These are phyloP conservation scores for Wickerhamiella hasegawae DNA, from an alignment of 805 yeast genomes.

Conservation along the genomic window DNA sequence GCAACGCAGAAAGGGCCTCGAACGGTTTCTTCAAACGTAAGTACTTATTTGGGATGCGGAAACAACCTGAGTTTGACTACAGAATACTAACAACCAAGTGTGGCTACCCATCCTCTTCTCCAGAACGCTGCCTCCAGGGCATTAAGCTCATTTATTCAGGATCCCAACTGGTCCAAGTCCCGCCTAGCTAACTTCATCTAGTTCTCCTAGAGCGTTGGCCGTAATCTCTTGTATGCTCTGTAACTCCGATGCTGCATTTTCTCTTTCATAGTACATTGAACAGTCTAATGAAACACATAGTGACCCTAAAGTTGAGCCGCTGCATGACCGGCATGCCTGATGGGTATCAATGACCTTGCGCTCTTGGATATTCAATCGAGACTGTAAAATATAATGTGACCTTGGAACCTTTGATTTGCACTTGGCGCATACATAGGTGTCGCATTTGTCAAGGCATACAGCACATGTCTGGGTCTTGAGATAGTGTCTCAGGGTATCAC, in stretches of 20 bases:
- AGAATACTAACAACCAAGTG: slow-evolving; percentile 25
- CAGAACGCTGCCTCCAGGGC: slow-evolving; percentile 68
- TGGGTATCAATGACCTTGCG: slow-evolving; percentile 1
- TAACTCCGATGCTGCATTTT: slow-evolving; percentile 3
- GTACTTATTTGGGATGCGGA: no score
- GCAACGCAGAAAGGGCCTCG: slow-evolving; percentile 67
- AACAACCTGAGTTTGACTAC: no score
- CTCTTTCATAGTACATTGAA: slow-evolving; percentile 11
- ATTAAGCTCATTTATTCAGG: slow-evolving; percentile 72
- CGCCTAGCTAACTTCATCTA: neutral
- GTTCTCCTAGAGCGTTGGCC: neutral
- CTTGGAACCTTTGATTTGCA: slow-evolving; percentile 7
- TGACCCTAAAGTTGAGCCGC: slow-evolving; percentile 2
- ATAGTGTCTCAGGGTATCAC: slow-evolving; percentile 2
- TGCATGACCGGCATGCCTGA: slow-evolving; percentile 10
- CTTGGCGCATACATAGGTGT: slow-evolving; percentile 1
- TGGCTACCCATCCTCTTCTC: slow-evolving; percentile 84
- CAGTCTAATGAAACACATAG: slow-evolving; percentile 14
- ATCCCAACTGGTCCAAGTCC: slow-evolving; percentile 55
- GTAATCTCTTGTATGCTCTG: neutral
- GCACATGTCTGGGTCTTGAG: slow-evolving; percentile 8
- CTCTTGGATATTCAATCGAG: slow-evolving; percentile 6
- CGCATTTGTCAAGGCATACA: slow-evolving; percentile 7
- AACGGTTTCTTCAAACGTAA: slow-evolving; percentile 44
- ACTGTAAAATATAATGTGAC: slow-evolving; percentile 5